Conservation (phyloP, 2,329 filamentous ascomycete genomes). For the Colletotrichum navitas region DNA sequence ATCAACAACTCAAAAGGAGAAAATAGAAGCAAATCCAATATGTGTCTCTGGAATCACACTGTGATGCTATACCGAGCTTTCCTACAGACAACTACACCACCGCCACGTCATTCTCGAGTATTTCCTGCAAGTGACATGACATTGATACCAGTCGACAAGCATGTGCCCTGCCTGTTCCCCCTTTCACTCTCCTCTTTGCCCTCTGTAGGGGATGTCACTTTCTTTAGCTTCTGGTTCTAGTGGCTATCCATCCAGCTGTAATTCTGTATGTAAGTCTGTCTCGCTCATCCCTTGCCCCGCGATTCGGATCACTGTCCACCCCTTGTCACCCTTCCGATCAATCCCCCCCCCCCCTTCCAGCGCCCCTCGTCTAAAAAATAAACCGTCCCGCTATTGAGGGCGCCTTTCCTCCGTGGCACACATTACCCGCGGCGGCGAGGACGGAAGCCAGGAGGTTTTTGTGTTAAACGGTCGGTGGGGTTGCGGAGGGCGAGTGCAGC, state of each 20-base stretch:
- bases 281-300: conserved; percentile 33
- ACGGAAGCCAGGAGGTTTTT: conserved; percentile 31
- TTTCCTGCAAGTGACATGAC: conserved; percentile 5
- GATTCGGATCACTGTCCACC: conserved; percentile 26
- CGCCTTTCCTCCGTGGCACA: conserved; percentile 22
- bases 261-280: conserved; percentile 40
- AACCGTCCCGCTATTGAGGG: conserved; percentile 32
- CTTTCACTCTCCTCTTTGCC: background rate
- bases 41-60: conserved; percentile 16
- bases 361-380: conserved; percentile 25
- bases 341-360: conserved; percentile 3
- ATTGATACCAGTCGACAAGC: background rate
- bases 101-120: conserved; percentile 10
- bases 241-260: conserved; percentile 12
- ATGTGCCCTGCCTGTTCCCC: background rate
- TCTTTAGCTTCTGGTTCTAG: conserved; percentile 15
- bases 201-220: conserved; percentile 12
- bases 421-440: conserved; percentile 12
- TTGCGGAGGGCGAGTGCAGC: conserved; percentile 31
- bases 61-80: background rate
- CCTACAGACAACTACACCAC: conserved; percentile 1
- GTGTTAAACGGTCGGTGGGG: conserved; percentile 20
- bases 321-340: conserved; percentile 35
- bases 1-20: conserved; percentile 5
- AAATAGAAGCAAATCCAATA: conserved; percentile 1